Percentiles rank a stretch among this genome's conserved stretches.
Conservation (phyloP, 2,329 filamentous ascomycete species). For the Colletotrichum sublineola region DNA sequence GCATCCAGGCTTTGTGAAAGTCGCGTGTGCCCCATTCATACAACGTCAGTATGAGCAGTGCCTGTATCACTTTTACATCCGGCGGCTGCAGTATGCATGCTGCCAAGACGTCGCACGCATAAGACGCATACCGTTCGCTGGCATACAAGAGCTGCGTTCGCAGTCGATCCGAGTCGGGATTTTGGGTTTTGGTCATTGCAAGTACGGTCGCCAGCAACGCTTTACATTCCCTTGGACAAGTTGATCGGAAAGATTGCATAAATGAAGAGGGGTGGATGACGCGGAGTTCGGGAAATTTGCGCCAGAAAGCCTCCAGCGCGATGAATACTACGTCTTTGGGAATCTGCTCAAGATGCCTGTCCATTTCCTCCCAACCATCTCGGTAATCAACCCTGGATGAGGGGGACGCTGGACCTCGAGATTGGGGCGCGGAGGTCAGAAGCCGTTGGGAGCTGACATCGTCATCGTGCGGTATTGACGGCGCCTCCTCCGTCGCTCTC, state of each 20-base stretch:
- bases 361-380: slow-evolving; percentile 17
- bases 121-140: slow-evolving; percentile 52
- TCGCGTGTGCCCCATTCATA: slow-evolving; percentile 59
- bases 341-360: slow-evolving; percentile 46
- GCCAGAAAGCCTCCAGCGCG: slow-evolving; percentile 51
- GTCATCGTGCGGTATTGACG: neutral
- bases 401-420: slow-evolving; percentile 31
- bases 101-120: slow-evolving; percentile 47
- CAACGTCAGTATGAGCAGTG: slow-evolving; percentile 55
- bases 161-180: slow-evolving; percentile 48
- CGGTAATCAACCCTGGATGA: neutral
- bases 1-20: slow-evolving; percentile 59
- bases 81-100: slow-evolving; percentile 48
- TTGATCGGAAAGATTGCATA: slow-evolving; percentile 45
- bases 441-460: slow-evolving; percentile 20
- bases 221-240: slow-evolving; percentile 46
- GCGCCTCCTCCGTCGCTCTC: slow-evolving; percentile 28
- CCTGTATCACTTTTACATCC: slow-evolving; percentile 53
- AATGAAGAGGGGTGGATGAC: slow-evolving; percentile 52
- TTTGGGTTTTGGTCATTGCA: slow-evolving; percentile 50
- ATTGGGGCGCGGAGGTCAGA: slow-evolving; percentile 28
- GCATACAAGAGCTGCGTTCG: slow-evolving; percentile 49
- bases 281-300: slow-evolving; percentile 52
- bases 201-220: slow-evolving; percentile 50
- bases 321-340: slow-evolving; percentile 49